Percentiles rank a stretch among this genome's conserved stretches.
These are phyloP conservation scores for Flaveria linearis DNA, from an alignment of 129 eudicot genomes.

Conservation along the genomic window DNA sequence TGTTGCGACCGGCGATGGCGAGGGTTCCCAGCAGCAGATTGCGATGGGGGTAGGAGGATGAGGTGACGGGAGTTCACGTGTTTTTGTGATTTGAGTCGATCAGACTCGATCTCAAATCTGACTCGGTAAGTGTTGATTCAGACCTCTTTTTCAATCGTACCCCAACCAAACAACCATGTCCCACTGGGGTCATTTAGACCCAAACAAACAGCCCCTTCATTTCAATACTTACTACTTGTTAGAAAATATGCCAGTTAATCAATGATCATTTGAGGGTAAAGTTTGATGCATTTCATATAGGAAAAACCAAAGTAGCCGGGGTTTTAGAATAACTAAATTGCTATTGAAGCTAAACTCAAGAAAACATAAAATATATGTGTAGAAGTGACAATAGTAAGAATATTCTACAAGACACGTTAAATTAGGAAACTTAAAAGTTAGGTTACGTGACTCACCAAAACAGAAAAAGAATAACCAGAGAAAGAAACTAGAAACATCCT, in stretches of 20 bases:
- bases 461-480: not conserved
- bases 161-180: no score
- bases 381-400: not conserved
- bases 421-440: not conserved
- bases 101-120: no score
- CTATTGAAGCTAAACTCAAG: not conserved
- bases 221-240: not conserved
- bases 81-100: no score
- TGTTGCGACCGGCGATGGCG: no score
- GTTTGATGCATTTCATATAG: not conserved
- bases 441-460: not conserved
- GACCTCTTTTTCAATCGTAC: no score
- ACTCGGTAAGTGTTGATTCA: no score
- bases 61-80: no score
- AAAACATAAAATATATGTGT: not conserved
- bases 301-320: not conserved
- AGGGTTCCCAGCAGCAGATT: no score
- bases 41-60: no score
- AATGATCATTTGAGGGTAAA: not conserved
- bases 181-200: no score
- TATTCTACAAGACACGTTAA: not conserved
- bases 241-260: not conserved
- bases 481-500: not conserved
- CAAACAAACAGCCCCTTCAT: not conserved
- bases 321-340: not conserved